phyloP scores from a whole-genome alignment of 768 basidiomycete species.

The Tricholoma hemisulphureum region DNA sequence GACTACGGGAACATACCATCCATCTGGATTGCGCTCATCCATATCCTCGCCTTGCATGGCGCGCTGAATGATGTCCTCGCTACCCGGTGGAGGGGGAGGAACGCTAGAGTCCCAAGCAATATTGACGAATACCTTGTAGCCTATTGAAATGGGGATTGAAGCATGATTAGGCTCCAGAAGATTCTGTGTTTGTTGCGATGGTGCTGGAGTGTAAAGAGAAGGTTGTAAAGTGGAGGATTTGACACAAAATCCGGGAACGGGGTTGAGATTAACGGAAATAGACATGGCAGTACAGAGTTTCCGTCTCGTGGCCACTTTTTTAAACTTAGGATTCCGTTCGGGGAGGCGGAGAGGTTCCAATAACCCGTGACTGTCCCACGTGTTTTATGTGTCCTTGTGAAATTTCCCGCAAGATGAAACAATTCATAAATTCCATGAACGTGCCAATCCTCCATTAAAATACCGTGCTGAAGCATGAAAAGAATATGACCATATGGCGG shows the following conservation, averaged over 20 bases:
- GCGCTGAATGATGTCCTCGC: constrained; percentile 54
- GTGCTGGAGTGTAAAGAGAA: constrained; percentile 31
- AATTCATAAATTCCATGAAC: no score
- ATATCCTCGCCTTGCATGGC: constrained; percentile 54
- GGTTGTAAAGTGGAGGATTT: constrained; percentile 53
- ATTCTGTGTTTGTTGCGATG: constrained; percentile 17
- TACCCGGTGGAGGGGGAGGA: constrained; percentile 64
- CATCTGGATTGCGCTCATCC: constrained; percentile 38
- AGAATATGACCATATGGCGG: no score
- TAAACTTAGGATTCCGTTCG: no score
- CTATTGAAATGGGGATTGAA: constrained; percentile 40
- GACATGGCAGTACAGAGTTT: constrained; percentile 17
- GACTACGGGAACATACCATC: constrained; percentile 69
- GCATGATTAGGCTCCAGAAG: constrained; percentile 26
- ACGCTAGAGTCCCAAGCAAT: constrained; percentile 68
- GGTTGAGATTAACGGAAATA: constrained; percentile 43
- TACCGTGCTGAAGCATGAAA: no score
- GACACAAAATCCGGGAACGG: constrained; percentile 68
- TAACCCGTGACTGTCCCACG: no score
- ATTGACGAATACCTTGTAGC: constrained; percentile 71
- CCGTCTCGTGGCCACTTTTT: no score
- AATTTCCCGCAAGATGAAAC: no score
- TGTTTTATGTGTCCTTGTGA: no score
- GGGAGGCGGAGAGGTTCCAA: no score
- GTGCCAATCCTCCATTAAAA: no score